Evolutionary conservation across 2,329 filamentous ascomycete species (phyloP).

Genomic region (Ophiostoma sp.): DNA sequence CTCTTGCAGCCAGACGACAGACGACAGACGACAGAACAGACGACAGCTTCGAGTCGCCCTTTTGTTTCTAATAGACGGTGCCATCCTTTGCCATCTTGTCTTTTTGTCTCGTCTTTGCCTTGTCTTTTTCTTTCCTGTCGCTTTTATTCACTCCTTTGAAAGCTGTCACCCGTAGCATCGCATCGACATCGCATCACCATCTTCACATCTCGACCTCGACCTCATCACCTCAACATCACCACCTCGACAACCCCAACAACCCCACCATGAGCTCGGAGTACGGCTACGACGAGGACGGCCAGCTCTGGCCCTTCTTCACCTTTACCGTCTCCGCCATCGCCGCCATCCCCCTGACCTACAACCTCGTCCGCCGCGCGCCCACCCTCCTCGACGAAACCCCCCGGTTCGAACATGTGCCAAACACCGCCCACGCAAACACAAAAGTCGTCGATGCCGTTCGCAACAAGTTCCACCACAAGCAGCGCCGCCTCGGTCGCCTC

Average conservation of each 20-base stretch:
- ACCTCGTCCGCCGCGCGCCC: conserved; percentile 54
- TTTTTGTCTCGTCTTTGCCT: background rate
- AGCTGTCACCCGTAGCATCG: too few species aligned
- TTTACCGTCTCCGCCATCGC: conserved; percentile 82
- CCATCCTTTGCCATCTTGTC: background rate
- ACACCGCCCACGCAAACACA: conserved; percentile 75
- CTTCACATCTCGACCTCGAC: too few species aligned
- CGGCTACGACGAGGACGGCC: conserved; percentile 95
- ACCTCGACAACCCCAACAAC: background rate
- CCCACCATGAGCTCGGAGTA: conserved; percentile 82
- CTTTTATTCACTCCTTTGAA: background rate
- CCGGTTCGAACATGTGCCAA: conserved; percentile 63
- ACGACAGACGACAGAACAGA: background rate
- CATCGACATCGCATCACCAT: too few species aligned
- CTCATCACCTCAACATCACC: background rate
- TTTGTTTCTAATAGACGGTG: background rate
- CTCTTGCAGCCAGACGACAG: background rate
- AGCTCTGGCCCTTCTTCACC: conserved; percentile 99
- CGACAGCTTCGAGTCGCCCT: background rate
- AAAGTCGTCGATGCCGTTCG: conserved; percentile 78
- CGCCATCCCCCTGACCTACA: conserved; percentile 86
- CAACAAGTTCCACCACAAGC: conserved; percentile 80
- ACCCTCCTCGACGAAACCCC: conserved; percentile 32
- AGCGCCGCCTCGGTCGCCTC: conserved; percentile 80
- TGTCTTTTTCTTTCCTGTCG: background rate